A percentile compares a stretch with the other conserved stretches of the same genome.
These are phyloP conservation scores for Trypanosoma rangeli DNA, from an alignment of 208 protist species.

Conservation along the genomic window DNA sequence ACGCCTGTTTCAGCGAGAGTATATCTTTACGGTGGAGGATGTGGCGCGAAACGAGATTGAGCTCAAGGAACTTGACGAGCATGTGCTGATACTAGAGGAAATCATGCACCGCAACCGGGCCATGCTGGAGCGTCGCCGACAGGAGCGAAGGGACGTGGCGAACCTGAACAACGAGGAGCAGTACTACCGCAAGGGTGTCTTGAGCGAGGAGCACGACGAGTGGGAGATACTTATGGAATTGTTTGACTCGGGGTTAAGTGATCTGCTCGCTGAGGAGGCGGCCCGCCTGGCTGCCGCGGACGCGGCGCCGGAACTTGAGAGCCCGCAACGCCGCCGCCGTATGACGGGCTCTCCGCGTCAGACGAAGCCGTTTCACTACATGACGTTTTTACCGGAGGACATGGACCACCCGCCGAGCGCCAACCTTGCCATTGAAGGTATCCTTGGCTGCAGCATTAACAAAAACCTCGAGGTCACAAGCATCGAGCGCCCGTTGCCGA, in stretches of 20 bases:
- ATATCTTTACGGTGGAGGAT: slow-evolving; percentile 42
- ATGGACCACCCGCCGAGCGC: slow-evolving; percentile 84
- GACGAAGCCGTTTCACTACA: slow-evolving; percentile 86
- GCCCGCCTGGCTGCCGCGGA: slow-evolving; percentile 18
- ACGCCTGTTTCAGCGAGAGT: slow-evolving; percentile 52
- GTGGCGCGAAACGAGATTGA: slow-evolving; percentile 47
- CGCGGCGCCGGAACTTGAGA: slow-evolving; percentile 23
- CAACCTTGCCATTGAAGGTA: slow-evolving; percentile 73
- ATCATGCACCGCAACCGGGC: slow-evolving; percentile 53
- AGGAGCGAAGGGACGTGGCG: slow-evolving; percentile 45
- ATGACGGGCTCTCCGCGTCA: slow-evolving; percentile 43
- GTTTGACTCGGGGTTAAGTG: slow-evolving; percentile 49
- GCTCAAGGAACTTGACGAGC: slow-evolving; percentile 43
- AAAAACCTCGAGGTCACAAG: slow-evolving; percentile 87
- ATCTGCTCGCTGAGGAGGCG: slow-evolving; percentile 41
- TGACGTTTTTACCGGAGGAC: slow-evolving; percentile 82
- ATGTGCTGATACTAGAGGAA: slow-evolving; percentile 52
- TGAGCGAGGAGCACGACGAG: slow-evolving; percentile 70
- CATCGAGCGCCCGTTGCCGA: slow-evolving; percentile 67
- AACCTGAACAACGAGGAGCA: slow-evolving; percentile 59
- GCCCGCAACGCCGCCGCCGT: slow-evolving; percentile 42
- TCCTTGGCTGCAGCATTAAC: slow-evolving; percentile 83
- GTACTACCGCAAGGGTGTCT: slow-evolving; percentile 60
- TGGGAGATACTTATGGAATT: slow-evolving; percentile 67
- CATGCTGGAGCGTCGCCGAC: slow-evolving; percentile 58